Evolutionary conservation across 179 eudicot genomes (phyloP), one percentile per base, ranked within the genome.

Genomic region (Spergularia azorica): DNA sequence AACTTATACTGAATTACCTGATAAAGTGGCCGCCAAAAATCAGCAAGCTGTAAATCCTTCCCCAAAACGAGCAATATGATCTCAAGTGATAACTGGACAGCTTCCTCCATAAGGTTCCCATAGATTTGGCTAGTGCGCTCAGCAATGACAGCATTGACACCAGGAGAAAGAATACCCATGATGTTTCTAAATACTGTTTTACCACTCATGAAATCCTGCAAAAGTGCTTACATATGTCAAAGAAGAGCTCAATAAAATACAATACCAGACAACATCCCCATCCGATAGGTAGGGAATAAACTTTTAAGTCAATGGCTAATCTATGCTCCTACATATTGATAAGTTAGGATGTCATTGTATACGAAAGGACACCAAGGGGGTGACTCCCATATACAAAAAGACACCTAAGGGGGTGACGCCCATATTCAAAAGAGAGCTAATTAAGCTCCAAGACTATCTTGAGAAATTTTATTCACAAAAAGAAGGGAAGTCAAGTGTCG

Each of bases 141-240:
- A 68, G 83, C 71, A 63, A 89, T 94, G 74, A 94, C 61, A 83
- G 84, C 80, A 79, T 92, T 90, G 38, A 94, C 98, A 55, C 99
- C 99, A 17, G 92, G 95, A 70, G 88, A 84, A 71, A 94, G 91
- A 83, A 94, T 94, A 76, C 91, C 83, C 96, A 96, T 89, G 62
- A 96, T 85, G 81, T 96, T 96, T 77, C 98, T 89, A 57, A 90
- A 96, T 55, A 89, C 88, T 57, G 92, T 86, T 86, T 89, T 96
- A 59, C 99, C 99, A 79, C 98, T 96, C 99, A 96, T 96, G 77
- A 96, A 94, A 81, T 96, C 99, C 99, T 96, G 92, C 82, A 86
- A 54, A 71, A 70, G 60, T n/a, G 41, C 39, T 39, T 39, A 79
- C 14, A 72, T 38, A 58, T 56, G 18, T 73, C 12, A 59, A 41